Percentiles rank a stretch among this genome's conserved stretches.
Conservation (phyloP, 2,329 filamentous ascomycete species). For the Scedosporium minutisporum region DNA sequence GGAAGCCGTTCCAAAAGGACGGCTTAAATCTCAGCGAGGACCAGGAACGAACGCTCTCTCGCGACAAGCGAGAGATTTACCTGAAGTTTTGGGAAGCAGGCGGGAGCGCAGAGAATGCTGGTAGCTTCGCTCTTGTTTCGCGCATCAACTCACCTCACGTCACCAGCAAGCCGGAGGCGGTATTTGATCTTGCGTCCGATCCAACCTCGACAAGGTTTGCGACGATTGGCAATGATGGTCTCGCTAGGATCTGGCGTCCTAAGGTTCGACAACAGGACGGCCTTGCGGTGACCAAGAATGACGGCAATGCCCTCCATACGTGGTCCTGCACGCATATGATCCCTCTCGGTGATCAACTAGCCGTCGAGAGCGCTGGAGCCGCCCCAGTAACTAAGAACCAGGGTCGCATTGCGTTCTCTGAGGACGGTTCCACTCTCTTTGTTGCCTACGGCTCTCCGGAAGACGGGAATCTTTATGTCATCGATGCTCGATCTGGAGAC, state of each 20-base stretch:
- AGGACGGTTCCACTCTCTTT: constrained; percentile 77
- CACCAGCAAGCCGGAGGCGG: constrained; percentile 40
- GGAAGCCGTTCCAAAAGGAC: constrained; percentile 66
- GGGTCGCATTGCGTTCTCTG: constrained; percentile 67
- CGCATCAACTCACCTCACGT: constrained; percentile 77
- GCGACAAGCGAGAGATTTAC: constrained; percentile 59
- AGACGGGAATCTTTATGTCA: constrained; percentile 59
- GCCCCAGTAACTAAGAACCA: constrained; percentile 27
- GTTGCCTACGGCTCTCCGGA: constrained; percentile 47
- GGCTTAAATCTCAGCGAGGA: constrained; percentile 35
- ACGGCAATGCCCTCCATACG: constrained; percentile 51
- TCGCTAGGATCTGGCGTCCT: constrained; percentile 73
- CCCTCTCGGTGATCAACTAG: constrained; percentile 29
- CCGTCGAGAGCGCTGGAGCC: constrained; percentile 22
- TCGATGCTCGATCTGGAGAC: constrained; percentile 61
- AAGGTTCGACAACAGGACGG: constrained; percentile 61
- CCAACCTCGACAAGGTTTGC: constrained; percentile 64
- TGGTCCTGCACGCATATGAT: constrained; percentile 63
- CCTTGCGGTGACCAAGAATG: constrained; percentile 48
- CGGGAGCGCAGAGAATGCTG: constrained; percentile 31
- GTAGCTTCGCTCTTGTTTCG: constrained; percentile 65
- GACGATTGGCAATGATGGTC: constrained; percentile 72
- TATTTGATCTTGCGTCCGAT: constrained; percentile 67
- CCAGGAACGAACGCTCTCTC: constrained; percentile 31
- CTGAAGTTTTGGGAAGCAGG: constrained; percentile 84